Base-by-base conservation (phyloP, 495 filamentous ascomycete species). In the Aspergillus indologenus region DNA sequence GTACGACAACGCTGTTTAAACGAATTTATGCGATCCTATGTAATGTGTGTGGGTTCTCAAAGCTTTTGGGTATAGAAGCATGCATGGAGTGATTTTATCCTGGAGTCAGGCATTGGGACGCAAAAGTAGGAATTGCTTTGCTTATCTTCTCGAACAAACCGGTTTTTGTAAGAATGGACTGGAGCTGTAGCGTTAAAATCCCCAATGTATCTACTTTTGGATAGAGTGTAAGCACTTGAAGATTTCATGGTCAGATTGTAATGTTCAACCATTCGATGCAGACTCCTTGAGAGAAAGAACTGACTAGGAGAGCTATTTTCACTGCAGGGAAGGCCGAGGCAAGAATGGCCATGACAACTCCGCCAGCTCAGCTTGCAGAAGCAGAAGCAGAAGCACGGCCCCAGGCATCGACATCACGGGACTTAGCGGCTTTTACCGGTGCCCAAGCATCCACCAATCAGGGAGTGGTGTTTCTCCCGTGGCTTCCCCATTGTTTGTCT, bases 1-100 rank as follows among this genome's bases (percentile, higher is more conserved):
- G 72, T 90, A 91, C 65, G 77, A 85, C 24, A 45, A 68, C 56
- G 62, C 63, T 29, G 70, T 65, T 64, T 78, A 74, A 71, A 69
- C 57, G 46, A 52, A 21, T 61, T 45, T n/a, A 57, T 54, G 54
- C 57, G 51, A 44, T 53, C 50, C 40, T 58, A 57, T 57, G 50
- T 55, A 45, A 53, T 55, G 14, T 57, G 52, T 53, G 19, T 22
- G 11, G 18, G 19, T 5, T 8, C 22, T 56, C 57, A 58, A 42
- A 34, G 52, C 51, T 58, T 58, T 61, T 59, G 60, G 60, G 57
- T 45, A 66, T 66, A 65, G 64, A 61, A 66, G 57, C 58, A 64
- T 68, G 63, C 61, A 70, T 63, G 61, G 55, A n/a, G 60, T 61
- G 57, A 53, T 62, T 60, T 63, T 54, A 52, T 55, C 55, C 50